Conservation (phyloP, 2,329 filamentous ascomycete species). For the Ophidiomyces ophidiicola region DNA sequence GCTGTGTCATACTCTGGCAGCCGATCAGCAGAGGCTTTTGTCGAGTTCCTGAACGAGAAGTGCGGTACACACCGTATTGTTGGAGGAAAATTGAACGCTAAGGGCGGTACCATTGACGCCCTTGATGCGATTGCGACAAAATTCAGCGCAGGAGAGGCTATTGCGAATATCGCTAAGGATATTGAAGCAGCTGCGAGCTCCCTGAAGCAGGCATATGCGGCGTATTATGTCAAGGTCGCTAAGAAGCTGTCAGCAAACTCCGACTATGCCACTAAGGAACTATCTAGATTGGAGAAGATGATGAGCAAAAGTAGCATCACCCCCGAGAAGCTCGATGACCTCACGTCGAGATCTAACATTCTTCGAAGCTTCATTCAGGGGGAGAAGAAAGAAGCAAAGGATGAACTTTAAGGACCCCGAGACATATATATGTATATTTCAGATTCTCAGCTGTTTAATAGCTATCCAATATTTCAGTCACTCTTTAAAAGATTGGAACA, state of each 20-base stretch:
- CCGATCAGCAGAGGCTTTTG: constrained; percentile 62
- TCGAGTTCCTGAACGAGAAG: constrained; percentile 78
- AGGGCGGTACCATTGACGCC: constrained; percentile 68
- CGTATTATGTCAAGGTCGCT: constrained; percentile 89
- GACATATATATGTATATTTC: background rate
- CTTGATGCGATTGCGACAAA: constrained; percentile 67
- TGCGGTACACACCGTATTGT: constrained; percentile 71
- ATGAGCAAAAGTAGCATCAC: constrained; percentile 77
- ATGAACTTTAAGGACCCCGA: constrained; percentile 52
- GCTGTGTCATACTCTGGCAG: constrained; percentile 59
- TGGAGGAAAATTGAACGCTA: constrained; percentile 66
- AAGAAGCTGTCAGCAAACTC: constrained; percentile 70
- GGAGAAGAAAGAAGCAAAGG: constrained; percentile 48
- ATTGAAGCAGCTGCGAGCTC: constrained; percentile 57
- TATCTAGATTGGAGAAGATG: constrained; percentile 64
- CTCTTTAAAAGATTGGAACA: too few species aligned
- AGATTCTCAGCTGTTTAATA: background rate
- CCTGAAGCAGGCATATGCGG: constrained; percentile 67
- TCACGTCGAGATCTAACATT: constrained; percentile 78
- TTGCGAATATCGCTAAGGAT: constrained; percentile 56
- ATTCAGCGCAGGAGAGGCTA: constrained; percentile 46
- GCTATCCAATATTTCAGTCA: background rate
- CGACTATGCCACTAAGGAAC: constrained; percentile 73
- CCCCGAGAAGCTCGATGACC: constrained; percentile 75
- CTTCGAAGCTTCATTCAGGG: constrained; percentile 61